These are phyloP conservation scores for Bipolaris bicolor DNA, from an alignment of 2,329 filamentous ascomycete genomes.

Conservation along the genomic window DNA sequence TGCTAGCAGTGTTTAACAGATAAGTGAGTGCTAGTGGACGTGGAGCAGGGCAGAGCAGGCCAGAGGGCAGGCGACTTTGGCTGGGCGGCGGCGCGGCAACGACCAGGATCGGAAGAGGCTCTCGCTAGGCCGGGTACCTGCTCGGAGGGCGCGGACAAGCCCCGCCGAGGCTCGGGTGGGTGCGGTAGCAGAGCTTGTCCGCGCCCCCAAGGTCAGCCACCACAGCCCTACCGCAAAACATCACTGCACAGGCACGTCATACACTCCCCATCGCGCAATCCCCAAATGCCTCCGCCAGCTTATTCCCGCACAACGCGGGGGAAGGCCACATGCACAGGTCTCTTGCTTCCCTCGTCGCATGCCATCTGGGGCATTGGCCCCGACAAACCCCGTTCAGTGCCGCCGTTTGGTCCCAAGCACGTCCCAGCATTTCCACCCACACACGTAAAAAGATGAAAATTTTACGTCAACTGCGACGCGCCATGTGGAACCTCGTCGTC, in stretches of 20 bases:
- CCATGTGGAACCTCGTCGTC: constrained; percentile 38
- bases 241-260: constrained; percentile 15
- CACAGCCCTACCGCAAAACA: constrained; percentile 1
- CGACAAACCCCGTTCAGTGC: background rate
- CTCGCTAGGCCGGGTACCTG: constrained; percentile 15
- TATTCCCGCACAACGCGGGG: background rate
- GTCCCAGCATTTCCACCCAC: constrained; percentile 23
- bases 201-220: constrained; percentile 13
- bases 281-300: background rate
- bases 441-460: constrained; percentile 35
- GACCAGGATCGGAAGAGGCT: constrained; percentile 21
- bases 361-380: background rate
- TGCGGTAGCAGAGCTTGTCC: constrained; percentile 31
- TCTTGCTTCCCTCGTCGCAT: background rate
- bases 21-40: background rate
- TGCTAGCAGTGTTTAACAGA: no score
- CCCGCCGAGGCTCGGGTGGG: constrained; percentile 26
- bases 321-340: background rate
- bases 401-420: constrained; percentile 25
- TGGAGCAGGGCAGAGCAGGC: no score
- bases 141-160: constrained; percentile 29
- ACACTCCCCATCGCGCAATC: constrained; percentile 10
- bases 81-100: constrained; percentile 21
- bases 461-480: constrained; percentile 37
- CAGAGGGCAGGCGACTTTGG: constrained; percentile 14